These are phyloP conservation scores for Sclerotinia glacialis DNA, from an alignment of 2,329 filamentous ascomycete genomes.

Conservation along the genomic window DNA sequence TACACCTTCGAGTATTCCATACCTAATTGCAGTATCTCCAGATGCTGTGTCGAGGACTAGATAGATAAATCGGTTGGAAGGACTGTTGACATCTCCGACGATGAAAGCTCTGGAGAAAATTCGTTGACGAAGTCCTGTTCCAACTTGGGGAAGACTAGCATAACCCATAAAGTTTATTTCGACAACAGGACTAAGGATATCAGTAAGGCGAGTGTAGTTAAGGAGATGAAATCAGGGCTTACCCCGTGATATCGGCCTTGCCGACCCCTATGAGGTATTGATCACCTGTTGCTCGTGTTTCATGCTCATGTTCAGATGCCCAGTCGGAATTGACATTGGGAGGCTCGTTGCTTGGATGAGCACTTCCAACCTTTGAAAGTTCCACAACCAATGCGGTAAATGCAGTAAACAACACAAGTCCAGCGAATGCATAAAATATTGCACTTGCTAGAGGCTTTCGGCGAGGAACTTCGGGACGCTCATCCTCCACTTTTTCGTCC, in stretches of 20 bases:
- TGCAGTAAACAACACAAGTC: constrained; percentile 3
- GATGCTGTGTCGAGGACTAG: constrained; percentile 81
- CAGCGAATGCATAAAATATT: constrained; percentile 4
- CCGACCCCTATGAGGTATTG: constrained; percentile 64
- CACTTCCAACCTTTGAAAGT: neutral
- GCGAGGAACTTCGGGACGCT: neutral
- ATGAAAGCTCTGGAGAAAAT: constrained; percentile 91
- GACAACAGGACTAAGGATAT: constrained; percentile 61
- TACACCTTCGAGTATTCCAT: constrained; percentile 79
- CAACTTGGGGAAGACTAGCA: constrained; percentile 75
- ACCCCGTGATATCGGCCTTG: constrained; percentile 69
- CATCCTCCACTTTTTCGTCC: constrained; percentile 14
- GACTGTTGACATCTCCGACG: constrained; percentile 64
- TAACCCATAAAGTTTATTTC: constrained; percentile 92
- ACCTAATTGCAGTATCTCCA: constrained; percentile 81
- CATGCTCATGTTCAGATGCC: constrained; percentile 11
- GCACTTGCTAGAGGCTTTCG: neutral
- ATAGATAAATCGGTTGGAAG: constrained; percentile 75
- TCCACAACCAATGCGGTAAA: constrained; percentile 1
- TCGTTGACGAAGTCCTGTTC: constrained; percentile 80
- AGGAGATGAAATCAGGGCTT: neutral
- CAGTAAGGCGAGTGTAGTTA: constrained; percentile 12
- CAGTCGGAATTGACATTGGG: constrained; percentile 1
- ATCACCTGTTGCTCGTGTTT: constrained; percentile 32
- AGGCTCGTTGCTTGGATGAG: neutral